Evolutionary conservation across 208 protist genomes (phyloP).

Genomic region (Trypanosoma grayi): DNA sequence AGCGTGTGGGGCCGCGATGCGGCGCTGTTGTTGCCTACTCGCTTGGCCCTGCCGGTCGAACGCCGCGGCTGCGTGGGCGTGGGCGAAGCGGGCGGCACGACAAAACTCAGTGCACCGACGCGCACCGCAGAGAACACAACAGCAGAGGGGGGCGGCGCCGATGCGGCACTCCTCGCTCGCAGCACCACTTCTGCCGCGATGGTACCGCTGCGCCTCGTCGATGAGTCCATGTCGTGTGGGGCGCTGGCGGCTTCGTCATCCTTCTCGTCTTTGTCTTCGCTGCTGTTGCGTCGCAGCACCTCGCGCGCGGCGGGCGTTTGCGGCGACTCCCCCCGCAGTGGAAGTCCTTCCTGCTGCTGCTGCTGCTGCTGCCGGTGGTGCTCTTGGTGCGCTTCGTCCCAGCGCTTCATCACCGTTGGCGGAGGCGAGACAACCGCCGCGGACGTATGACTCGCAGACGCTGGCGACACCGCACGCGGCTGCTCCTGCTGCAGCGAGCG

Average conservation of each 20-base stretch:
- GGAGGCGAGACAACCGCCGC: background rate
- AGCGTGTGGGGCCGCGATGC: slow-evolving; percentile 23
- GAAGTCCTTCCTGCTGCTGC: background rate
- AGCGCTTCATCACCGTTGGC: slow-evolving; percentile 10
- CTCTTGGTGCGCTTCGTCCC: background rate
- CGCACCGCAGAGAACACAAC: slow-evolving; percentile 24
- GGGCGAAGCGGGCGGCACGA: slow-evolving; percentile 7
- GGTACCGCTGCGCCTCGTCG: slow-evolving; percentile 4
- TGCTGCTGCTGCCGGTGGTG: background rate
- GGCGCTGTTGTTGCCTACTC: slow-evolving; percentile 1
- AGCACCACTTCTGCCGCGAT: slow-evolving; percentile 2
- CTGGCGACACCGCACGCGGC: background rate
- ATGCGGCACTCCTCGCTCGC: background rate
- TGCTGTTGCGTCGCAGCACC: background rate
- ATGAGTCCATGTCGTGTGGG: background rate
- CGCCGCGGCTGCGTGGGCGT: background rate
- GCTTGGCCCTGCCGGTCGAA: background rate
- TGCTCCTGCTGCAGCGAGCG: slow-evolving; percentile 40
- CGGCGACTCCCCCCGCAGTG: too few relatives aligned
- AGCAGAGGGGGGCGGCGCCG: background rate
- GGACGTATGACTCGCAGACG: background rate
- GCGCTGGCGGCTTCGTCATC: background rate
- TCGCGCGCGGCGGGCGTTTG: background rate
- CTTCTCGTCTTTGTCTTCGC: background rate
- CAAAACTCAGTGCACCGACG: slow-evolving; percentile 27